Percentiles rank a stretch among this genome's conserved stretches.
Evolutionary conservation across 345 rosid species (phyloP).

Genomic region (Eucalyptus dawsonii): DNA sequence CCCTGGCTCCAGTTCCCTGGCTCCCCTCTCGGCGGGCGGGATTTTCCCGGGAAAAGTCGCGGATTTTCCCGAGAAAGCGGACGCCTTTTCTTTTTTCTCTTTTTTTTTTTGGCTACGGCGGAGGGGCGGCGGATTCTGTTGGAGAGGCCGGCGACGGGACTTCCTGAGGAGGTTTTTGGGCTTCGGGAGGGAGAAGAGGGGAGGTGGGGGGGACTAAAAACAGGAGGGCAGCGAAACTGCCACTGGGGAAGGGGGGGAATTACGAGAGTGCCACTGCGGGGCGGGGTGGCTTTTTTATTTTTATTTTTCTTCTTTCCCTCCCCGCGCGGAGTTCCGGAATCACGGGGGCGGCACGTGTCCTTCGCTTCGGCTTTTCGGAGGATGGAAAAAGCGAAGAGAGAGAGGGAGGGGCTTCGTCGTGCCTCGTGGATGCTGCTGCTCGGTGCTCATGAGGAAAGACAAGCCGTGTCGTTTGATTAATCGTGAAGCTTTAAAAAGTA

Average conservation of each 20-base stretch:
- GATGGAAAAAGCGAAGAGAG: background rate
- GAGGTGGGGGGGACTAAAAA: background rate
- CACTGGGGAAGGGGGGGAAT: background rate
- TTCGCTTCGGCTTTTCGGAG: background rate
- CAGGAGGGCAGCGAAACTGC: background rate
- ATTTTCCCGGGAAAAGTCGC: background rate
- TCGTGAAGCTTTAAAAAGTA: background rate
- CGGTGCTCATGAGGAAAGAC: background rate
- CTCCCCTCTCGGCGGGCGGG: background rate
- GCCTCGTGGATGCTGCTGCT: background rate
- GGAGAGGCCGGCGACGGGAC: background rate
- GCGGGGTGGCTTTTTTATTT: background rate
- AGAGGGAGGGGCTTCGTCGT: no score
- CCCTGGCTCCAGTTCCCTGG: background rate
- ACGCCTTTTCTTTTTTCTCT: no score
- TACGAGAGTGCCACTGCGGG: background rate
- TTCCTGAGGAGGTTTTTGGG: no score
- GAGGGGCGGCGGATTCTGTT: background rate
- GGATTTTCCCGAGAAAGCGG: background rate
- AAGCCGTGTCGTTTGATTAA: background rate
- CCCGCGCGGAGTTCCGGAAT: background rate
- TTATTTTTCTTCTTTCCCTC: no score
- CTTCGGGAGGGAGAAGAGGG: background rate
- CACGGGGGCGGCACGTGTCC: background rate
- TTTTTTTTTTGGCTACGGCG: background rate